phyloP scores from a whole-genome alignment of 2,329 filamentous ascomycete species.

The Elsinoe australis region DNA sequence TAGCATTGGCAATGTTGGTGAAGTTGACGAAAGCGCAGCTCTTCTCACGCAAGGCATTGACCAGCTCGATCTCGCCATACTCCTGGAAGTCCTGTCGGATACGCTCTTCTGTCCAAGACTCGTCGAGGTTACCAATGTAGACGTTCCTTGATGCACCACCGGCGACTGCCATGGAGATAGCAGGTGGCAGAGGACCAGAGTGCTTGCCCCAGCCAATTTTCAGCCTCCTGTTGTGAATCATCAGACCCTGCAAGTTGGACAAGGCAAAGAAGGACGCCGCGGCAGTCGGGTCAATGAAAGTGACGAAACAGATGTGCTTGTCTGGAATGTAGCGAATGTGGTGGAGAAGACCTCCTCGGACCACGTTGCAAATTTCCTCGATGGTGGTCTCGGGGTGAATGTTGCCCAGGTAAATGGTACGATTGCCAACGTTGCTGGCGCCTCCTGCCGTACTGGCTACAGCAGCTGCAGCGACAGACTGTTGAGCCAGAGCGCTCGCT shows the following conservation, averaged over 20 bases:
- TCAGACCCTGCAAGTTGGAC: slow-evolving; percentile 92
- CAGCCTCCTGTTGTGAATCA: slow-evolving; percentile 96
- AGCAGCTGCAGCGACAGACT: slow-evolving; percentile 92
- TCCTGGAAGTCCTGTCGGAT: slow-evolving; percentile 94
- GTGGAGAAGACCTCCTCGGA: slow-evolving; percentile 87
- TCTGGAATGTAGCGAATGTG: slow-evolving; percentile 99
- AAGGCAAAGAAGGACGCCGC: slow-evolving; percentile 96
- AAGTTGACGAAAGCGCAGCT: slow-evolving; percentile 99
- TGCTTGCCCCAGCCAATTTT: slow-evolving; percentile 99
- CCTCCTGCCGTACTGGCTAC: slow-evolving; percentile 94
- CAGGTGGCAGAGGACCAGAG: slow-evolving; percentile 88
- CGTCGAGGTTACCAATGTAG: slow-evolving; percentile 94
- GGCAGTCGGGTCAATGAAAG: slow-evolving; percentile 96
- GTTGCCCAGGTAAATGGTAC: slow-evolving; percentile 96
- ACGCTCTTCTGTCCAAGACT: slow-evolving; percentile 94
- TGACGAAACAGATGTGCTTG: slow-evolving; percentile 99
- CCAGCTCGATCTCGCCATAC: slow-evolving; percentile 94
- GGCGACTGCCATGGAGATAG: slow-evolving; percentile 90
- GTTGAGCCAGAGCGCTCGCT: slow-evolving; percentile 90
- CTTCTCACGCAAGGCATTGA: slow-evolving; percentile 95
- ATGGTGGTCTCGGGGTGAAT: slow-evolving; percentile 98
- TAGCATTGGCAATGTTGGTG: slow-evolving; percentile 98
- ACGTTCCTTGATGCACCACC: slow-evolving; percentile 97
- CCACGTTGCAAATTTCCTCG: slow-evolving; percentile 99
- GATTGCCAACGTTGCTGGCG: slow-evolving; percentile 93